Evolutionary conservation across 176 grass and related monocot species (phyloP).

Genomic region (Pontederia crassipes): DNA sequence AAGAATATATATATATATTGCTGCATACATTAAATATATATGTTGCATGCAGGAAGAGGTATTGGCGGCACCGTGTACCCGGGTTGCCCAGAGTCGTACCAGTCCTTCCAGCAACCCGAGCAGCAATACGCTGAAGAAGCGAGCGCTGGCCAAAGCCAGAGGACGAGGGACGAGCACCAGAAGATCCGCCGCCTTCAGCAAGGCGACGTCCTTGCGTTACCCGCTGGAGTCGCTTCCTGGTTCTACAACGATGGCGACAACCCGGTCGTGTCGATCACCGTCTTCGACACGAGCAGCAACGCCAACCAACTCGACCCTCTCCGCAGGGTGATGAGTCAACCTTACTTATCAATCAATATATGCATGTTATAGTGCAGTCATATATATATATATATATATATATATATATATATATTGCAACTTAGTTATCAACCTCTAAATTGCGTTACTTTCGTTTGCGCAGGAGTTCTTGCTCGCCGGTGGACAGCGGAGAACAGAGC

Average conservation of each 20-base stretch:
- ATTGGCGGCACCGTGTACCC: not conserved
- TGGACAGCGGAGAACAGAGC: not conserved
- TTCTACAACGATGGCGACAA: slow-evolving; percentile 32
- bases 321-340: slow-evolving; percentile 11
- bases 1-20: not conserved
- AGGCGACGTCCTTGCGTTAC: slow-evolving; percentile 26
- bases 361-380: not conserved
- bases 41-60: not conserved
- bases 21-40: not conserved
- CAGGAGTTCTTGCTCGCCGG: slow-evolving; percentile 31
- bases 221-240: slow-evolving; percentile 32
- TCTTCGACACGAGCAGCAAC: slow-evolving; percentile 23
- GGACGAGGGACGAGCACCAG: slow-evolving; percentile 21
- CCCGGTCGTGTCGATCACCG: slow-evolving; percentile 21
- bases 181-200: slow-evolving; percentile 12
- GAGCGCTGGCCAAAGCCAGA: not conserved
- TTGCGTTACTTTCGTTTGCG: not conserved
- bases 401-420: too few relatives aligned
- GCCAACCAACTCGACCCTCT: slow-evolving; percentile 35
- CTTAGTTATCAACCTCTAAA: not conserved
- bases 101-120: not conserved
- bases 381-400: too few relatives aligned
- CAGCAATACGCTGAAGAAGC: not conserved
- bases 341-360: not conserved
- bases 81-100: slow-evolving; percentile 9